phyloP scores from a whole-genome alignment of 495 filamentous ascomycete species.

The Parathielavia hyrcaniae region DNA sequence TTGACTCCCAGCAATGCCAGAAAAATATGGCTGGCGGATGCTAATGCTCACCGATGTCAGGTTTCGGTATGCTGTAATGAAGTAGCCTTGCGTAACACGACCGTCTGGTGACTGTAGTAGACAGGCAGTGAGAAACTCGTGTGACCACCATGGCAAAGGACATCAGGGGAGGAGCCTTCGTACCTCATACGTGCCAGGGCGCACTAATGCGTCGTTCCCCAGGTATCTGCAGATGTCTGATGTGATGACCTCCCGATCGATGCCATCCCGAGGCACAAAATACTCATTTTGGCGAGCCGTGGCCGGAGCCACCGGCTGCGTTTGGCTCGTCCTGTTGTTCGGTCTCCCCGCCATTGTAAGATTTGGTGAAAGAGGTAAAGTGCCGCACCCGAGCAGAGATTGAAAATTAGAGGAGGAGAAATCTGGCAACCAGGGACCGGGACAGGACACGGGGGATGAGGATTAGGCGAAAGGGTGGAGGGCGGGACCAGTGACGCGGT shows the following conservation, averaged over 20 bases:
- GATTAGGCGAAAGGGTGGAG: conserved; percentile 7
- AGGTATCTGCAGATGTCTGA: conserved; percentile 93
- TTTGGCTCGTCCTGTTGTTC: conserved; percentile 33
- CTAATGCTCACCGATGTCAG: conserved; percentile 67
- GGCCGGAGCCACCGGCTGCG: conserved; percentile 33
- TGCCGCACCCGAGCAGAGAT: too few species aligned
- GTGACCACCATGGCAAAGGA: neutral
- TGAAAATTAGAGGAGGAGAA: neutral
- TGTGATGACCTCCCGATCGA: conserved; percentile 88
- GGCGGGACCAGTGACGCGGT: conserved; percentile 23
- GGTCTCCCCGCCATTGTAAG: conserved; percentile 33
- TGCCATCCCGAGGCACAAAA: conserved; percentile 83
- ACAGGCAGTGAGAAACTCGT: conserved; percentile 3
- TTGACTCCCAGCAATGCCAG: neutral
- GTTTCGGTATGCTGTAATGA: conserved; percentile 81
- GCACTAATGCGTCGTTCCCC: conserved; percentile 83
- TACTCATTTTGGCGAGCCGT: conserved; percentile 67
- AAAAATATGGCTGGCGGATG: neutral
- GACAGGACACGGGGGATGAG: neutral
- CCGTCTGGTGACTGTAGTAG: conserved; percentile 43
- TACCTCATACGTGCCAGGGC: conserved; percentile 78
- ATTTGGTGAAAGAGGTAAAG: neutral
- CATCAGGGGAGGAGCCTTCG: conserved; percentile 26
- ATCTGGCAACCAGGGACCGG: neutral
- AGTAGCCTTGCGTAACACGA: conserved; percentile 62